Evolutionary conservation across 352 stramenopile species (phyloP).

Genomic region (Aphanomyces stellatus): DNA sequence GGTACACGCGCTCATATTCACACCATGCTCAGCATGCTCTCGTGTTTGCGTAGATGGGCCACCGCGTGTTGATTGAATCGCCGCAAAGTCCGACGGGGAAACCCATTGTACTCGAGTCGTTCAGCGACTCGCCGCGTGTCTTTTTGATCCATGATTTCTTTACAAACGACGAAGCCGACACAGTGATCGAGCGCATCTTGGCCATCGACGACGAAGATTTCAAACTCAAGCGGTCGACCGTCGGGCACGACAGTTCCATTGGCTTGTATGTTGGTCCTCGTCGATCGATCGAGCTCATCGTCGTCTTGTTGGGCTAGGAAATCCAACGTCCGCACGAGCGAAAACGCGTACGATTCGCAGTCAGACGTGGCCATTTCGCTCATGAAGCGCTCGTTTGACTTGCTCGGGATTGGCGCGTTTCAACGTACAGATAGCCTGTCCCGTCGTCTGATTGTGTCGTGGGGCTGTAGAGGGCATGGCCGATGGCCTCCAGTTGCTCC

Average conservation of each 20-base stretch:
- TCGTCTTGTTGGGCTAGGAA: constrained; percentile 21
- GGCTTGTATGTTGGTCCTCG: too few species aligned
- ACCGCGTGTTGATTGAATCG: constrained; percentile 1
- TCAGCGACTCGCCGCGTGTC: constrained; percentile 25
- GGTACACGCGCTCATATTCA: background rate
- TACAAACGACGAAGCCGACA: constrained; percentile 29
- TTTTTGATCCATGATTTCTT: constrained; percentile 38
- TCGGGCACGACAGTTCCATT: too few species aligned
- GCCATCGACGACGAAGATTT: constrained; percentile 27
- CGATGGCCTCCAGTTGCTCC: constrained; percentile 77
- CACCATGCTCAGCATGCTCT: background rate
- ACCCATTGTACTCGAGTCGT: constrained; percentile 17
- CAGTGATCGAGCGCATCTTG: constrained; percentile 29
- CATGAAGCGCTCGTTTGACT: constrained; percentile 37
- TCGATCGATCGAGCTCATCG: too few species aligned
- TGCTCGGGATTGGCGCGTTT: constrained; percentile 60
- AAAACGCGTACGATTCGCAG: constrained; percentile 31
- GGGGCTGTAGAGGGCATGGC: constrained; percentile 23
- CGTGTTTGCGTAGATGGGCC: background rate
- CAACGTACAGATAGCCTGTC: constrained; percentile 24
- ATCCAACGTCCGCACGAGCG: constrained; percentile 25
- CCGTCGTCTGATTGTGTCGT: background rate
- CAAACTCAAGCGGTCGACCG: constrained; percentile 1
- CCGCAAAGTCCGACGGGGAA: constrained; percentile 9
- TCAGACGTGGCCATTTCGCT: constrained; percentile 23